phyloP scores from a whole-genome alignment of 75 land plant species.

The Larix kaempferi region DNA sequence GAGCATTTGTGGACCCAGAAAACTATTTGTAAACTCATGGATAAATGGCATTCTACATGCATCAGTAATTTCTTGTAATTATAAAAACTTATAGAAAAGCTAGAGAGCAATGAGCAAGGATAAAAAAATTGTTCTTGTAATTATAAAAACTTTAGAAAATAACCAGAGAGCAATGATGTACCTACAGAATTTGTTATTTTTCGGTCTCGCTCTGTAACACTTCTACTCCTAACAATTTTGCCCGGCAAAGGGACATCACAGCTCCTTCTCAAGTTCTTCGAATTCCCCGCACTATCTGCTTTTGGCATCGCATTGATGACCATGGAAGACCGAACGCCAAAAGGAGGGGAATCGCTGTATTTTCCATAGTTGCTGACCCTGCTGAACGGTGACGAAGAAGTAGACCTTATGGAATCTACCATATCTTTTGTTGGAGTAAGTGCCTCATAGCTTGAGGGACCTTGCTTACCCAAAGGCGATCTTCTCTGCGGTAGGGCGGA shows the following conservation, averaged over 20 bases:
- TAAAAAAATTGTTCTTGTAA: background rate
- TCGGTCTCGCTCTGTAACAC: slow-evolving; percentile 1
- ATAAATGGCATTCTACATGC: no score
- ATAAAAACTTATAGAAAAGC: no score
- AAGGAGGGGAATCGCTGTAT: background rate
- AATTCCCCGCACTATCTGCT: background rate
- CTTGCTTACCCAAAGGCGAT: slow-evolving; percentile 6
- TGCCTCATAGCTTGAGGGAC: background rate
- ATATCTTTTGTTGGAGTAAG: slow-evolving; percentile 12
- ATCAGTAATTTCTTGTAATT: no score
- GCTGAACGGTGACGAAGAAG: slow-evolving; percentile 4
- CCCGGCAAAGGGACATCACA: slow-evolving; percentile 1
- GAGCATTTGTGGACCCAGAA: no score
- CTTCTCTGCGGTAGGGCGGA: background rate
- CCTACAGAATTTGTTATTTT: slow-evolving; percentile 11
- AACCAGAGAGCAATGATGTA: slow-evolving; percentile 7
- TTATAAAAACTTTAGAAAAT: background rate
- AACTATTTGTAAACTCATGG: no score
- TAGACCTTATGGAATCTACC: slow-evolving; percentile 6
- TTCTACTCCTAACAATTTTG: slow-evolving; percentile 11
- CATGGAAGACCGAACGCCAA: slow-evolving; percentile 7
- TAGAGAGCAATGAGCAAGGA: background rate
- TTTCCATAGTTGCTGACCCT: background rate
- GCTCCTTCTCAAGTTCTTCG: slow-evolving; percentile 8
- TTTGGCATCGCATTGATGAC: background rate